phyloP scores from a whole-genome alignment of 78 protist genomes.

The Speleostelium caveatum region DNA sequence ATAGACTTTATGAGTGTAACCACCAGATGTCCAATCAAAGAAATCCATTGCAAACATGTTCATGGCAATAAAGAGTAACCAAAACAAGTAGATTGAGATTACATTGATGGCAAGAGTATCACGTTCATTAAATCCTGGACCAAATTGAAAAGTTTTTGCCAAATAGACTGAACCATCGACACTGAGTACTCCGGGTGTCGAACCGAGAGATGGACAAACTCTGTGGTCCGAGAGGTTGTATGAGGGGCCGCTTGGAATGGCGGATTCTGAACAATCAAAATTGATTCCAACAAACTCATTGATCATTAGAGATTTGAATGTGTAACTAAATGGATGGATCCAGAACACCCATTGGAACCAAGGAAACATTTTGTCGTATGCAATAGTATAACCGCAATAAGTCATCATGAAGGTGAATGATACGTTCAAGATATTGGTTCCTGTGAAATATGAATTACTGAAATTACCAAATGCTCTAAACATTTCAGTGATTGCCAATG shows the following conservation, averaged over 20 bases:
- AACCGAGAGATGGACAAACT: slow-evolving; percentile 41
- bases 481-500: slow-evolving; percentile 63
- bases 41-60: slow-evolving; percentile 42
- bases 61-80: slow-evolving; percentile 42
- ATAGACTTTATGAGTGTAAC: slow-evolving; percentile 59
- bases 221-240: neutral
- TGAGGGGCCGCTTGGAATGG: slow-evolving; percentile 5
- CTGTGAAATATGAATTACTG: slow-evolving; percentile 28
- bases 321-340: slow-evolving; percentile 70
- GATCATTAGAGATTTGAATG: slow-evolving; percentile 64
- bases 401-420: slow-evolving; percentile 36
- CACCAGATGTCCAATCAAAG: slow-evolving; percentile 68
- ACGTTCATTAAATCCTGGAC: slow-evolving; percentile 13
- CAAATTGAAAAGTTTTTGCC: slow-evolving; percentile 1
- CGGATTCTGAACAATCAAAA: neutral
- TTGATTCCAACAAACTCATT: slow-evolving; percentile 24
- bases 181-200: neutral
- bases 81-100: slow-evolving; percentile 17
- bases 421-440: slow-evolving; percentile 23
- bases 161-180: slow-evolving; percentile 37
- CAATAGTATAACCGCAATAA: slow-evolving; percentile 66
- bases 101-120: slow-evolving; percentile 13
- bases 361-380: slow-evolving; percentile 57
- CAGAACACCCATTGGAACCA: slow-evolving; percentile 77
- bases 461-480: slow-evolving; percentile 60